Evolutionary conservation across 176 grass and related monocot genomes (phyloP), one percentile per base, ranked within the genome.

Genomic region (Puya raimondii): DNA sequence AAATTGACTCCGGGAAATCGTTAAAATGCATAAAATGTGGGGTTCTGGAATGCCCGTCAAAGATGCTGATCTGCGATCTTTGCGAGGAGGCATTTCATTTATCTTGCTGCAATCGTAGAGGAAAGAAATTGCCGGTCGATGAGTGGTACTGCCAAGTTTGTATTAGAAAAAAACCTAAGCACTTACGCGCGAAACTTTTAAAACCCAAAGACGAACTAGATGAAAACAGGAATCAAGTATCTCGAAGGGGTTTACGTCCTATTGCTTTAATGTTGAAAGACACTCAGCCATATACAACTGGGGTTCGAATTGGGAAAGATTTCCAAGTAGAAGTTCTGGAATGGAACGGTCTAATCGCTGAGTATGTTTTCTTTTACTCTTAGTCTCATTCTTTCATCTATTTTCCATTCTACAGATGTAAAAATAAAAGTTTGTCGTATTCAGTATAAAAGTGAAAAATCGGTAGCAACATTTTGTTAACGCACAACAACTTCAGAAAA

Each of bases 11-110:
- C 73, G 80, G 18, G 5, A 15, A 67, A 67, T 78, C 77, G 70
- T 76, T 81, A 72, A 80, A 79, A 70, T 93, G 90, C 78, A 70
- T 76, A 73, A 78, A 48, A 58, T 93, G 90, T 49, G 64, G 67
- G 23, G 47, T 49, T 8, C 67, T 83, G 63, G 86, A 88, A 86
- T 48, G 81, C 61, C 72, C 85, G 56, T 58, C 26, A 49, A 80
- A 81, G 68, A 88, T 93, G 90, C 64, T 93, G 71, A 88, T 93
- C 67, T 93, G 86, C 84, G 90, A 93, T 74, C 15, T 15, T 58
- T 93, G 90, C 66, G 90, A 93, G 65, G 77, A 70, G 67, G 77
- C 90, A 86, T 93, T 83, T 78, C 90, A 93, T 83, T 78, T 80
- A 48, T 80, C 65, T 26, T 93, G 90, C 64, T 88, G 80, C 76